Evolutionary conservation across 2,329 filamentous ascomycete genomes (phyloP).

Genomic region (Colletotrichum magnum): DNA sequence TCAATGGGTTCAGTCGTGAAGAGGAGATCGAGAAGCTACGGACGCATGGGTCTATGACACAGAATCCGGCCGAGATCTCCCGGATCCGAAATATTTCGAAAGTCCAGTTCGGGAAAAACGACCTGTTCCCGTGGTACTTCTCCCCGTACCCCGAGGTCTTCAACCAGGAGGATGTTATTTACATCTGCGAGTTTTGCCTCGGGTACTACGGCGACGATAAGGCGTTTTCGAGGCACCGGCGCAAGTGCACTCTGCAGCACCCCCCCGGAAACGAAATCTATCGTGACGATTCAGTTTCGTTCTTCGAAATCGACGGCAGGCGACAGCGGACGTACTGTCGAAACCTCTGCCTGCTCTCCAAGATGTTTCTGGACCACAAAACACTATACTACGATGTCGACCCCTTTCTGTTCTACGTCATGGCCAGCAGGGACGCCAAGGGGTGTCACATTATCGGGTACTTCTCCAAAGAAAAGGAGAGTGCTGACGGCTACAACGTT

Average conservation of each 20-base stretch:
- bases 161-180: slow-evolving; percentile 89
- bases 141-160: slow-evolving; percentile 95
- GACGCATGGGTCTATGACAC: slow-evolving; percentile 97
- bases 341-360: slow-evolving; percentile 93
- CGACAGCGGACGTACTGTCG: slow-evolving; percentile 97
- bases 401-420: slow-evolving; percentile 98
- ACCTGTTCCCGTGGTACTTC: slow-evolving; percentile 99
- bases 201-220: slow-evolving; percentile 89
- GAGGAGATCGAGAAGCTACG: slow-evolving; percentile 97
- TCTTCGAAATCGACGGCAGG: slow-evolving; percentile 97
- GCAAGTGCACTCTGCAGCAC: slow-evolving; percentile 91
- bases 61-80: slow-evolving; percentile 96
- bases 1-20: slow-evolving; percentile 78
- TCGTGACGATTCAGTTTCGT: slow-evolving; percentile 91
- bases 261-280: slow-evolving; percentile 99
- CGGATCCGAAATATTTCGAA: slow-evolving; percentile 95
- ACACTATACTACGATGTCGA: slow-evolving; percentile 99
- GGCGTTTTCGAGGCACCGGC: slow-evolving; percentile 86
- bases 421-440: slow-evolving; percentile 89
- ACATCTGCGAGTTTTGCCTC: slow-evolving; percentile 97
- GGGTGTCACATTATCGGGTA: slow-evolving; percentile 99
- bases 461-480: slow-evolving; percentile 99
- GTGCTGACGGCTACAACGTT: slow-evolving; percentile 95
- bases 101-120: slow-evolving; percentile 92
- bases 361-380: slow-evolving; percentile 98